Base-by-base conservation (phyloP, 2,329 filamentous ascomycete species). In the Colletotrichum magnum region DNA sequence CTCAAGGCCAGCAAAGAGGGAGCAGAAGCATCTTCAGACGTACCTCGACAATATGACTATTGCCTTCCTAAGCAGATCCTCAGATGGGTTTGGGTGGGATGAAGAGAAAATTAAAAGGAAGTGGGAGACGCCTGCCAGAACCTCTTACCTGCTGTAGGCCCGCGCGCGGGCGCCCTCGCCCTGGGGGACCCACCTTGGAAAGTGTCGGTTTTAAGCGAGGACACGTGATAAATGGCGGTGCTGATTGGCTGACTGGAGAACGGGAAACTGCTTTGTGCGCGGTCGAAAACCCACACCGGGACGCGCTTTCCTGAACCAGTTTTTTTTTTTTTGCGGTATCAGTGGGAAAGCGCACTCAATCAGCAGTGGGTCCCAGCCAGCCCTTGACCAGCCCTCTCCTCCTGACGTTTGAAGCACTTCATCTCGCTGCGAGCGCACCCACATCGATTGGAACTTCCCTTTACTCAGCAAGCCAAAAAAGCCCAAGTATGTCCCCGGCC, bases 11-110 rank as follows among this genome's bases (percentile, higher is more conserved):
- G 53, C 58, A 71, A 68, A 71, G 67, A 60, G 72, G 66, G 67
- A 57, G 36, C 67, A 71, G 69, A 81, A 84, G 80, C 84, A 86
- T 86, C 84, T 81, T 82, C 80, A 85, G 84, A 89, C 87, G 76
- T 88, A 89, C 87, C 87, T 89, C 87, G 87, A 89, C 87, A 88
- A 87, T 86, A 85, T 78, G 67, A 75, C 76, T 82, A 86, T 84
- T 88, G 87, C 86, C 87, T 84, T 89, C 87, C 86, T 89, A 87
- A 89, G 87, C 86, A 88, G 78, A 85, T 85, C 81, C 82, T 86
- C 82, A 86, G 85, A 87, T 86, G 83, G 80, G 69, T 70, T 77
- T 73, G 64, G 74, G 75, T 73, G 74, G 76, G 76, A 73, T 70
- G 71, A 71, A 74, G 71, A 72, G 69, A 73, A 75, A 73, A 77